These are phyloP conservation scores for Tremella mesenterica DNA, from an alignment of 768 basidiomycete species.

Conservation along the genomic window DNA sequence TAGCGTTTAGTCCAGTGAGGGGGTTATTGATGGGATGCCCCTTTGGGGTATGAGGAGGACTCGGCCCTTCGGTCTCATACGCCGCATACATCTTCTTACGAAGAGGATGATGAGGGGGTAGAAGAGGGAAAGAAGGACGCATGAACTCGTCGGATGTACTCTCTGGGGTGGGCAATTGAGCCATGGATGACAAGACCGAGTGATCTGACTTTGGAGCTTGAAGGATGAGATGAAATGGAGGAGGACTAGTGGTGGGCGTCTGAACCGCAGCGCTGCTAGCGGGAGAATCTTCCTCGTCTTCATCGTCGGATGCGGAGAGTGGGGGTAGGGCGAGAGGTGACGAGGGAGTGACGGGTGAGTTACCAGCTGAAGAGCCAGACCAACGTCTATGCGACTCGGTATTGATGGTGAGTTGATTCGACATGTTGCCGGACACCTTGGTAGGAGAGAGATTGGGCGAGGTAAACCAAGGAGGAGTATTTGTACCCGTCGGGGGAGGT, in stretches of 20 bases:
- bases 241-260: slow-evolving; percentile 8
- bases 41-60: slow-evolving; percentile 32
- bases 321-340: slow-evolving; percentile 21
- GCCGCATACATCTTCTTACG: slow-evolving; percentile 13
- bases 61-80: neutral
- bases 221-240: slow-evolving; percentile 1
- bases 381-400: no score
- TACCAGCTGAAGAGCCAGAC: neutral
- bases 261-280: slow-evolving; percentile 7
- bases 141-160: slow-evolving; percentile 5
- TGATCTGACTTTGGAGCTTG: slow-evolving; percentile 17
- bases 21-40: slow-evolving; percentile 26
- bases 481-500: neutral
- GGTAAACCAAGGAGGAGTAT: neutral
- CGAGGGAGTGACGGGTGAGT: slow-evolving; percentile 2
- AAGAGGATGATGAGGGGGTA: slow-evolving; percentile 27
- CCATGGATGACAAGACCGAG: slow-evolving; percentile 14
- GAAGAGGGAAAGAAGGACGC: slow-evolving; percentile 14
- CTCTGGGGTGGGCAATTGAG: slow-evolving; percentile 14
- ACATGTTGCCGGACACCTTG: neutral
- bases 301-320: slow-evolving; percentile 16
- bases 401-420: no score
- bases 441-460: neutral
- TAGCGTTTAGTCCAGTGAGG: neutral
- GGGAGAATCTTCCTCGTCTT: slow-evolving; percentile 8